These are phyloP conservation scores for Takashimella koratensis DNA, from an alignment of 1,284 basidiomycete genomes.

Conservation along the genomic window DNA sequence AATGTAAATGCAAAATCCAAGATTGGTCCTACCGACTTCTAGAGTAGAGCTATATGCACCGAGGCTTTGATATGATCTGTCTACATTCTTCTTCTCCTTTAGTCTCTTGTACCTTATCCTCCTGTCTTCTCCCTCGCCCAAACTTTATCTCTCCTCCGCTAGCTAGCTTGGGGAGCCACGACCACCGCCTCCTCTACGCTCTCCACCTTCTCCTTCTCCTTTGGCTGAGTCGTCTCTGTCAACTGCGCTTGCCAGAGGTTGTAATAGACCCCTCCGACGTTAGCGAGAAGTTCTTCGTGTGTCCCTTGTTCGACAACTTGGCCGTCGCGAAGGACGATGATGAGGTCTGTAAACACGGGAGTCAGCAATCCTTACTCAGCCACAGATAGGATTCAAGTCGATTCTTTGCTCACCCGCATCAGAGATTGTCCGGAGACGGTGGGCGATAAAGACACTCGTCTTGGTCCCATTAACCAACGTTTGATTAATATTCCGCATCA, in stretches of 20 bases:
- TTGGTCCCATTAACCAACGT: slow-evolving; percentile 70
- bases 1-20: too few species aligned
- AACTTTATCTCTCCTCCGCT: too few species aligned
- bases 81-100: neutral
- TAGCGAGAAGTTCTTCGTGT: slow-evolving; percentile 73
- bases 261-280: slow-evolving; percentile 67
- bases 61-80: too few species aligned
- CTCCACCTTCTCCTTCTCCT: slow-evolving; percentile 19
- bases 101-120: neutral
- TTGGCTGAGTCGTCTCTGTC: slow-evolving; percentile 30
- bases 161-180: neutral
- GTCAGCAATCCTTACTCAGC: too few species aligned
- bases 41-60: too few species aligned
- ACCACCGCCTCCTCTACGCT: slow-evolving; percentile 4
- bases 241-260: slow-evolving; percentile 82
- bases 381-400: too few species aligned
- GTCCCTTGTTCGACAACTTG: slow-evolving; percentile 85
- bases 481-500: slow-evolving; percentile 90
- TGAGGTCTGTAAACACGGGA: slow-evolving; percentile 59
- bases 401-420: slow-evolving; percentile 76
- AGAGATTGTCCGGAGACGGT: slow-evolving; percentile 82
- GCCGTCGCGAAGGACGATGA: slow-evolving; percentile 84
- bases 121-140: too few species aligned
- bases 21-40: too few species aligned
- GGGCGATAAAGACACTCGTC: slow-evolving; percentile 94